Evolutionary conservation across 495 filamentous ascomycete species (phyloP).

Genomic region (Penicillium taxi): DNA sequence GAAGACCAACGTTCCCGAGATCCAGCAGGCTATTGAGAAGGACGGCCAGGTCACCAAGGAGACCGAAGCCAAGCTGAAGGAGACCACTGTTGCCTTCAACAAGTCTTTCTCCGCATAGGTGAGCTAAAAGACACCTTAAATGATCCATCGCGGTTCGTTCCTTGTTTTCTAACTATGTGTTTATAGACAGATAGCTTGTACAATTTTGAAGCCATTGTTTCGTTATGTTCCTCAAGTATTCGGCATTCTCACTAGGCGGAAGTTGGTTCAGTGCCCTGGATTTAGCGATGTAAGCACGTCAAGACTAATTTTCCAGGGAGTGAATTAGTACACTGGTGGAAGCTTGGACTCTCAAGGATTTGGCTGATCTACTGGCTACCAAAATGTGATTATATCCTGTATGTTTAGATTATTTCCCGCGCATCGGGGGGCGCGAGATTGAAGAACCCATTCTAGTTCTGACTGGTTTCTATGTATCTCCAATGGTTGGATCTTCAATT

Average conservation of each 20-base stretch:
- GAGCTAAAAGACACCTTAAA: conserved; percentile 33
- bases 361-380: conserved; percentile 13
- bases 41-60: conserved; percentile 96
- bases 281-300: conserved; percentile 22
- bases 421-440: conserved; percentile 31
- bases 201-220: conserved; percentile 48
- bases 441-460: conserved; percentile 21
- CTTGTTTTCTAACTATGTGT: conserved; percentile 44
- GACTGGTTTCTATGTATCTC: conserved; percentile 25
- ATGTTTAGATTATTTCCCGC: conserved; percentile 43
- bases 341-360: neutral
- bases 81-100: conserved; percentile 73
- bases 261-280: conserved; percentile 16
- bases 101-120: conserved; percentile 74
- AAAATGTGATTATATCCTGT: conserved; percentile 47
- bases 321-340: conserved; percentile 2
- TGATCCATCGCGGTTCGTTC: conserved; percentile 24
- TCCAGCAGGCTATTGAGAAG: conserved; percentile 84
- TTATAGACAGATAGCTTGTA: conserved; percentile 50
- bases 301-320: conserved; percentile 14
- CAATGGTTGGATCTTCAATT: conserved; percentile 28
- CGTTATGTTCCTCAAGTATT: conserved; percentile 28
- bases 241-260: conserved; percentile 9
- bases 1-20: conserved; percentile 77
- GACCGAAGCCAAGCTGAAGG: conserved; percentile 77